Conservation (phyloP, 176 grass and related monocot genomes). For the Oryza punctata region DNA sequence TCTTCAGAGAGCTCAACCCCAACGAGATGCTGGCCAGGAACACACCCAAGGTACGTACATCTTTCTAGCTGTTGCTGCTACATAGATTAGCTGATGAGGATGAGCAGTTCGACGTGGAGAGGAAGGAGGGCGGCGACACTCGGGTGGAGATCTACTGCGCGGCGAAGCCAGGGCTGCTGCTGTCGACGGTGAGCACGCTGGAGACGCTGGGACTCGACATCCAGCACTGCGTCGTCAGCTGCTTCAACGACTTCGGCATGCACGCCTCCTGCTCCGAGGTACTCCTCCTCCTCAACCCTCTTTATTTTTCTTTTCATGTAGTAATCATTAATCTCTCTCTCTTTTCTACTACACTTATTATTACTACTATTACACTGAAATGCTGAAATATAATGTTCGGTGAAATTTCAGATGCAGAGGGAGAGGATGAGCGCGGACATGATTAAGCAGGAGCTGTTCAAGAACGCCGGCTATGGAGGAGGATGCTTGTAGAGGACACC, state of each 20-base stretch:
- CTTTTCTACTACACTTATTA: no score
- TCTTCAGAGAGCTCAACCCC: constrained; percentile 75
- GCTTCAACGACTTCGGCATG: constrained; percentile 99
- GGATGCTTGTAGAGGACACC: constrained; percentile 72
- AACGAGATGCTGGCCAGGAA: constrained; percentile 87
- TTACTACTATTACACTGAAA: background rate
- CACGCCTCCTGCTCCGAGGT: constrained; percentile 97
- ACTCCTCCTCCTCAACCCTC: no score
- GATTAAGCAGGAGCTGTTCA: constrained; percentile 87
- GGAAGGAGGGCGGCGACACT: constrained; percentile 70
- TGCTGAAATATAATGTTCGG: background rate
- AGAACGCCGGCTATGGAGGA: constrained; percentile 86
- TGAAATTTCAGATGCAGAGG: constrained; percentile 53
- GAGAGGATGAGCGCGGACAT: constrained; percentile 66
- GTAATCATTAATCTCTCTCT: no score
- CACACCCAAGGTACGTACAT: constrained; percentile 60
- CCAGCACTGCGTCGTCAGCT: constrained; percentile 94
- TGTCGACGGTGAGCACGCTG: constrained; percentile 85
- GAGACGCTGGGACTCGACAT: constrained; percentile 91
- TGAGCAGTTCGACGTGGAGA: constrained; percentile 79
- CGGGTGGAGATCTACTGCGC: constrained; percentile 92
- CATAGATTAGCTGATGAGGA: no score
- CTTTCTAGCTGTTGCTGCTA: background rate
- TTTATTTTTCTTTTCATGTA: background rate
- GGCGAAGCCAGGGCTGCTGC: constrained; percentile 80